Base-by-base conservation (phyloP, 78 protist species). In the Parvularia atlantis region DNA sequence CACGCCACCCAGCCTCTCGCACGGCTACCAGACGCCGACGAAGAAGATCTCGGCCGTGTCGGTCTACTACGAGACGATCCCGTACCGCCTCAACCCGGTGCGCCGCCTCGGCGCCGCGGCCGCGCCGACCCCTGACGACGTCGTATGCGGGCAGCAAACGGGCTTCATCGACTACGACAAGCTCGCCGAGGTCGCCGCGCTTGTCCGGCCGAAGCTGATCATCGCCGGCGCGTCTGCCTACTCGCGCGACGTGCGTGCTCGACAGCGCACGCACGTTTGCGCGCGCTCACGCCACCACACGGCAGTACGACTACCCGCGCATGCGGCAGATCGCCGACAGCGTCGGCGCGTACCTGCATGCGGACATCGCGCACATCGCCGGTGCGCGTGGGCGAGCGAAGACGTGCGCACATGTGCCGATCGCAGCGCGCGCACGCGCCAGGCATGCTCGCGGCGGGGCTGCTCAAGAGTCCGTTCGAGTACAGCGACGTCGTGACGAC, bases 311-410 rank as follows among this genome's bases (percentile, higher is more conserved):
- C 79, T 86, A 86, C 77, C 54, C 7, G 53, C 31, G 71, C 40
- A 59, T 73, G 64, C 33, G 73, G 22, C 43, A 58, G 30, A 76
- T 80, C 31, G 58, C 69, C 35, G 89, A 89, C 78, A 0, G 7
- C 10, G 50, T 26, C 50, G 86, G 85, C 11, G 93, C 93, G 0
- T 5, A 11, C 46, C 80, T 91, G 40, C 1, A 88, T 62, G 41
- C 82, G n/a, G 96, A 91, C 78, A 91, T 91, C 93, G 90, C 93
- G 20, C 95, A 87, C 83, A 71, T 82, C 66, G 16, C 74, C 37
- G 84, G n/a, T n/a, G n/a, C n/a, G 85, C 16, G 59, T 81, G 10
- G 62, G 58, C 6, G 19, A 14, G 1, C 41, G 7, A 1, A n/a
- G n/a, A n/a, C n/a, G n/a, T n/a, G n/a, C n/a, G n/a, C n/a, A n/a